These are phyloP conservation scores for Pichia sp. DNA, from an alignment of 1,139 yeast species.

Conservation along the genomic window DNA sequence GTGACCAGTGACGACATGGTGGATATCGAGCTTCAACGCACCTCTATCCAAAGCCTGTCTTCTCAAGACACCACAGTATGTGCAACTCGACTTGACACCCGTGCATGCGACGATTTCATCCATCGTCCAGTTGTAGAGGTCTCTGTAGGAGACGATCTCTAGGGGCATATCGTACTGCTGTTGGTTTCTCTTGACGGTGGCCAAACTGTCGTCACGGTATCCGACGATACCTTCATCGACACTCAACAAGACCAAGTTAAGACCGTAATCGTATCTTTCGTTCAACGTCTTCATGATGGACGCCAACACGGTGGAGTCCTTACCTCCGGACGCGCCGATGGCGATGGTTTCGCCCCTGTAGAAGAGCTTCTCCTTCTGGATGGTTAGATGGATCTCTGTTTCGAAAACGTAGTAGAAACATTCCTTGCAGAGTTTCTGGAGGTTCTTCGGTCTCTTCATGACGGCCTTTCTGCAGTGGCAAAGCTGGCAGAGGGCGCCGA, in stretches of 20 bases:
- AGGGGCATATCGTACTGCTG: slow-evolving; percentile 84
- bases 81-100: slow-evolving; percentile 92
- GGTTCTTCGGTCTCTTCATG: slow-evolving; percentile 88
- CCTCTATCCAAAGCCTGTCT: slow-evolving; percentile 97
- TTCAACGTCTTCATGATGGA: slow-evolving; percentile 82
- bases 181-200: slow-evolving; percentile 93
- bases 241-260: slow-evolving; percentile 75
- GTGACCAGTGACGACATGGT: slow-evolving; percentile 97
- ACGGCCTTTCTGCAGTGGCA: slow-evolving; percentile 85
- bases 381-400: slow-evolving; percentile 93
- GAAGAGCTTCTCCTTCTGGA: slow-evolving; percentile 66
- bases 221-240: slow-evolving; percentile 98
- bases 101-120: slow-evolving; percentile 96
- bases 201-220: slow-evolving; percentile 94
- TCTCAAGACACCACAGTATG: slow-evolving; percentile 96
- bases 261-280: slow-evolving; percentile 84
- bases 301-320: slow-evolving; percentile 95
- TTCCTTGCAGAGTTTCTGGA: slow-evolving; percentile 86
- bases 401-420: slow-evolving; percentile 93
- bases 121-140: slow-evolving; percentile 96
- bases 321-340: slow-evolving; percentile 98
- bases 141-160: slow-evolving; percentile 86
- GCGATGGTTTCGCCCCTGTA: slow-evolving; percentile 84
- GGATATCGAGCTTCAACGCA: slow-evolving; percentile 81
- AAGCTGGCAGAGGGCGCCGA: slow-evolving; percentile 61